Conservation (phyloP, 805 yeast species). For the Kodamaea kaohsiungensis region DNA sequence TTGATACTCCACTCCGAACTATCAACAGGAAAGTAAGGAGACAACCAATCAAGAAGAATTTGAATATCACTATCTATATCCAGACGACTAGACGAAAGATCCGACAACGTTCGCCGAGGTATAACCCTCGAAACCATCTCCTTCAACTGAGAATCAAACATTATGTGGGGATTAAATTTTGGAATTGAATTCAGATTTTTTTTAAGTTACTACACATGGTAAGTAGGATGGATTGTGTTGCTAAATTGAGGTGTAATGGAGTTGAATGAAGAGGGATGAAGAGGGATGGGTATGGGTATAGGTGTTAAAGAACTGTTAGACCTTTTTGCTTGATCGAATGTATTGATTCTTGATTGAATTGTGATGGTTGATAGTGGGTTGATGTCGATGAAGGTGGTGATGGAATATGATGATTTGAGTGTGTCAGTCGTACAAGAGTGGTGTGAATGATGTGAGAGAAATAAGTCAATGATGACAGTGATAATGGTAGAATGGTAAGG, state of each 20-base stretch:
- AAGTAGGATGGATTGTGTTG: neutral
- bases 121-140: slow-evolving; percentile 7
- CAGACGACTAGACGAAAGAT: slow-evolving; percentile 9
- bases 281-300: neutral
- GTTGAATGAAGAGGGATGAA: neutral
- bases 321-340: neutral
- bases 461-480: neutral
- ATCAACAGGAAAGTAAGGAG: slow-evolving; percentile 26
- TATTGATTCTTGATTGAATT: neutral
- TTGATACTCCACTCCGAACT: neutral
- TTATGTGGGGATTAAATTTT: neutral
- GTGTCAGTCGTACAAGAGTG: too few species aligned
- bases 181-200: neutral
- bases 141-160: neutral
- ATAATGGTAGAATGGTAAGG: neutral
- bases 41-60: slow-evolving; percentile 33
- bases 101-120: slow-evolving; percentile 12
- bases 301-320: too few species aligned
- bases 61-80: slow-evolving; percentile 39
- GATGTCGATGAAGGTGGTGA: neutral
- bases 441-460: neutral
- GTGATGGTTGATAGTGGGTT: neutral
- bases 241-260: neutral
- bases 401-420: neutral
- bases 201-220: neutral